These are phyloP conservation scores for Scheffersomyces illinoinensis DNA, from an alignment of 1,139 yeast species.

Conservation along the genomic window DNA sequence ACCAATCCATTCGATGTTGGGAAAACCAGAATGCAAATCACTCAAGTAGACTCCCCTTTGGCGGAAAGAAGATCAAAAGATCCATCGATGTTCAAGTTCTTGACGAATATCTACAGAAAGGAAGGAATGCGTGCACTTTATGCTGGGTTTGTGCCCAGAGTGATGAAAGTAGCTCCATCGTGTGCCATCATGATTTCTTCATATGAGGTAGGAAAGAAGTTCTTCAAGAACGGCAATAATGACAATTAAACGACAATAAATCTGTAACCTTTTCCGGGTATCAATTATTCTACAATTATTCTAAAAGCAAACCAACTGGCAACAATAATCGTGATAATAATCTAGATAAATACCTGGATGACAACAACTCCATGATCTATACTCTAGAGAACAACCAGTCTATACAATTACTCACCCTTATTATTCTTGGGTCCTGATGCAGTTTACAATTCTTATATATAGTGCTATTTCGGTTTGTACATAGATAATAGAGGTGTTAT, in stretches of 20 bases:
- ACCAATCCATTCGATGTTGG: slow-evolving; percentile 98
- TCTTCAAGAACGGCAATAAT: slow-evolving; percentile 38
- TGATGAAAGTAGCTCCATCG: slow-evolving; percentile 91
- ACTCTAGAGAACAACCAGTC: not conserved
- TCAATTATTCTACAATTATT: too few species aligned
- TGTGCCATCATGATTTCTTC: slow-evolving; percentile 98
- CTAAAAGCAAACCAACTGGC: too few species aligned
- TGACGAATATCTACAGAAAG: slow-evolving; percentile 57
- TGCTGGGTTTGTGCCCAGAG: slow-evolving; percentile 83
- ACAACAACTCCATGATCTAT: too few species aligned
- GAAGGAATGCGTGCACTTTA: slow-evolving; percentile 83
- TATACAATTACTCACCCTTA: too few species aligned
- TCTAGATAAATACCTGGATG: too few species aligned
- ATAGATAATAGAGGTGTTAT: not conserved
- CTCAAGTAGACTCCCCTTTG: slow-evolving; percentile 19
- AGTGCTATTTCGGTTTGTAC: not conserved
- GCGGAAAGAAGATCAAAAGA: slow-evolving; percentile 16
- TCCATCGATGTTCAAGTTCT: slow-evolving; percentile 63
- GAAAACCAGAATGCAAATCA: slow-evolving; percentile 85
- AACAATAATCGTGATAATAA: too few species aligned
- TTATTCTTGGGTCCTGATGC: not conserved
- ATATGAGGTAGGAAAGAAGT: slow-evolving; percentile 82
- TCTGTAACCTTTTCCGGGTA: too few species aligned
- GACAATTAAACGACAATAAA: not conserved
- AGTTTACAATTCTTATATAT: not conserved